Conservation (phyloP, 768 basidiomycete genomes). For the Psilocybe sp. region DNA sequence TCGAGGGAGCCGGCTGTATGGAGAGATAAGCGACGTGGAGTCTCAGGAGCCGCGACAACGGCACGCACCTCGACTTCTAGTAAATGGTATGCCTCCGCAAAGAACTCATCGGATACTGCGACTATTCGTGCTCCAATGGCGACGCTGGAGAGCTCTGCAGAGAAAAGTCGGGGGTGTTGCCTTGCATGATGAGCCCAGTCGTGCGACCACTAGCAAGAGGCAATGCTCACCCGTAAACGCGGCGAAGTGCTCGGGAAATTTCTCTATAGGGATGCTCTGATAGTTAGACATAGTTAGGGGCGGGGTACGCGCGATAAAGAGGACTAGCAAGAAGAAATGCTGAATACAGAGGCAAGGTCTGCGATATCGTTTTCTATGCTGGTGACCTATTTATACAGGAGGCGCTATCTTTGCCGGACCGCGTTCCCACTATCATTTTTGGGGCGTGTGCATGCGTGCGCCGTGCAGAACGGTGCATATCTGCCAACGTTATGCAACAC, state of each 20-base stretch:
- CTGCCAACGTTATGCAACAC: too few species aligned
- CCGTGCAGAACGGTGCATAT: too few species aligned
- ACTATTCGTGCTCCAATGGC: constrained; percentile 76
- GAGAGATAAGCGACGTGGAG: constrained; percentile 2
- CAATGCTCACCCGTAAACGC: constrained; percentile 44
- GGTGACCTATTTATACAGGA: too few species aligned
- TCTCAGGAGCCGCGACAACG: background rate
- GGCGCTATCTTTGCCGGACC: too few species aligned
- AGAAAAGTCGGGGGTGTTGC: constrained; percentile 1
- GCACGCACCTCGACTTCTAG: constrained; percentile 74
- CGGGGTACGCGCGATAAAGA: background rate
- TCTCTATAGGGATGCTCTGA: constrained; percentile 40
- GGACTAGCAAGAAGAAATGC: background rate
- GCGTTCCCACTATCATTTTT: too few species aligned
- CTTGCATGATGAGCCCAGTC: constrained; percentile 32
- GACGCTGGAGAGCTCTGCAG: constrained; percentile 82
- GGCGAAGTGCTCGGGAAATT: constrained; percentile 46
- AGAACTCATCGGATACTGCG: constrained; percentile 92
- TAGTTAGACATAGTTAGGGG: constrained; percentile 34
- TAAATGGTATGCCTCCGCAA: constrained; percentile 81
- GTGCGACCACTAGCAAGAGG: background rate
- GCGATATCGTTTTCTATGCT: too few species aligned
- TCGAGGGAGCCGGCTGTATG: constrained; percentile 72
- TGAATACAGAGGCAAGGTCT: too few species aligned
- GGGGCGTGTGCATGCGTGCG: too few species aligned